Conservation (phyloP, 768 basidiomycete genomes). For the Pholiota conissans region DNA sequence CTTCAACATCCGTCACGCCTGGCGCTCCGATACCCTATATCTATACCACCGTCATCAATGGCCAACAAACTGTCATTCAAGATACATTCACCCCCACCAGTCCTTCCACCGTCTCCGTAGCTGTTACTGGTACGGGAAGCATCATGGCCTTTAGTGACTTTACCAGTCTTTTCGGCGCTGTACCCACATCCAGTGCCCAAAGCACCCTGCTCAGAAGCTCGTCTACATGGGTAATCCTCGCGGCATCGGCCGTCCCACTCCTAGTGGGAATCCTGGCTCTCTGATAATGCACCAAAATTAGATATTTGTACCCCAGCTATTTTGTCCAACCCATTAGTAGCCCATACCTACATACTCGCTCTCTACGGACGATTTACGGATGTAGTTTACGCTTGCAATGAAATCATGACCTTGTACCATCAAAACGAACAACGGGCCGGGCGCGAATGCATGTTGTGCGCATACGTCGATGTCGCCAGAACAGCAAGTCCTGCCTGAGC, state of each 20-base stretch:
- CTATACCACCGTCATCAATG: conserved; percentile 48
- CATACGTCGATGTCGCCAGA: conserved; percentile 21
- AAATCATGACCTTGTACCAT: not conserved
- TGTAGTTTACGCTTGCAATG: not conserved
- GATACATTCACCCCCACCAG: conserved; percentile 43
- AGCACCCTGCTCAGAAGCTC: not conserved
- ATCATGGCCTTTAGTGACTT: conserved; percentile 30
- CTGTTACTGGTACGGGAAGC: conserved; percentile 29
- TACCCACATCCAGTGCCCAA: not conserved
- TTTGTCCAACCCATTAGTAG: too few species aligned
- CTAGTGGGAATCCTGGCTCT: not conserved
- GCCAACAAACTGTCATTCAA: conserved; percentile 31
- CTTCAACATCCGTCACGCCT: conserved; percentile 33
- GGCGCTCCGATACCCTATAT: conserved; percentile 49
- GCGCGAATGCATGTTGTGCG: not conserved
- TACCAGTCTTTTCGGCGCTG: conserved; percentile 29
- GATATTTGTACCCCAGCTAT: not conserved
- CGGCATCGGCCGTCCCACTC: not conserved
- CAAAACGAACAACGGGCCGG: not conserved
- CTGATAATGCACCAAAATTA: not conserved
- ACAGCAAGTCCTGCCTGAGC: conserved; percentile 13
- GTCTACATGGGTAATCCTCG: not conserved
- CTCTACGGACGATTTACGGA: too few species aligned
- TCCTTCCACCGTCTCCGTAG: conserved; percentile 26
- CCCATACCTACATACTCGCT: too few species aligned